Evolutionary conservation across 164 flowering plant genomes (phyloP).

Genomic region (Sextonia rubra): DNA sequence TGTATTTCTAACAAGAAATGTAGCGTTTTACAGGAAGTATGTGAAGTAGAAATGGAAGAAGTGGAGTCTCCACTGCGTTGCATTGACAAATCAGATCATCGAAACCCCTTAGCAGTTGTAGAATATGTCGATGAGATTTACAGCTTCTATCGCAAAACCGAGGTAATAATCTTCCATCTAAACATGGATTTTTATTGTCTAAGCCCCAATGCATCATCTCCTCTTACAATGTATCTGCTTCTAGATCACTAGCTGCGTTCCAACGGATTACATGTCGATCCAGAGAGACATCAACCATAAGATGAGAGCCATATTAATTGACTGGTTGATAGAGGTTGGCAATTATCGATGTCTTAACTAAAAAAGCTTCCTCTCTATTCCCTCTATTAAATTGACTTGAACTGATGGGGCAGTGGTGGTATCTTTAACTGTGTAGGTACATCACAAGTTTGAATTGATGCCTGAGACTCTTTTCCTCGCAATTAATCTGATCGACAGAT

Average conservation of each 20-base stretch:
- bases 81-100: conserved; percentile 12
- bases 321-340: conserved; percentile 87
- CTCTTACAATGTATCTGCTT: background rate
- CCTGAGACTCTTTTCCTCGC: conserved; percentile 78
- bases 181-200: no score
- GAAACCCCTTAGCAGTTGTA: conserved; percentile 67
- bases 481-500: conserved; percentile 74
- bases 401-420: background rate
- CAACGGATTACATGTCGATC: conserved; percentile 58
- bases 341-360: background rate
- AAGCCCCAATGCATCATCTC: background rate
- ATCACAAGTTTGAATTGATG: conserved; percentile 76
- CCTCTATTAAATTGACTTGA: background rate
- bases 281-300: conserved; percentile 70
- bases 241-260: conserved; percentile 55
- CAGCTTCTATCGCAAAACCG: conserved; percentile 49
- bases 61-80: conserved; percentile 9
- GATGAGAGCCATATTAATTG: conserved; percentile 83
- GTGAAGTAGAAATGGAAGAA: conserved; percentile 19
- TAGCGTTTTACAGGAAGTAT: conserved; percentile 3
- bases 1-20: background rate
- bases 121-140: conserved; percentile 82
- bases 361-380: background rate
- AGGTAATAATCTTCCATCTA: conserved; percentile 23
- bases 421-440: conserved; percentile 42